Base-by-base conservation (phyloP, 192 early-diverging fungal genomes). In the Endogone sp. region DNA sequence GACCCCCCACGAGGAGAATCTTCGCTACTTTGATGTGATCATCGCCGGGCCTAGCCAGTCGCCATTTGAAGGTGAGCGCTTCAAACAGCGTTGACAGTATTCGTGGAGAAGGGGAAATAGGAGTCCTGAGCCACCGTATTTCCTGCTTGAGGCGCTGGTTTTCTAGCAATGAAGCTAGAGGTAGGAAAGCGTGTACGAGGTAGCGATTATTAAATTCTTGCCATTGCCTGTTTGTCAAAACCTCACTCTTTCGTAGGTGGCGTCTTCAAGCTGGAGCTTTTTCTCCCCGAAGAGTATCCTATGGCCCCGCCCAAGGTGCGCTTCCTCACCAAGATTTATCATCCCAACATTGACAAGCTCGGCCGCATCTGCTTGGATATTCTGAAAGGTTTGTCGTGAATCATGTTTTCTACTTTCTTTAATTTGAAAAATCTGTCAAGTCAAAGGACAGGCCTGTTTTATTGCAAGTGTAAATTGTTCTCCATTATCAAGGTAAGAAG, bases 221-320 rank as follows among this genome's bases (percentile, higher is more conserved):
- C 26, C 44, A 25, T 29, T 2, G 21, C 10, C 56, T 60, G 31
- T 37, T 62, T 27, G 2, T 68, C 27, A 82, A 63, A 63, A 23
- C 3, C 65, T 57, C 23, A 29, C 16, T n/a, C n/a, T n/a, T n/a
- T 21, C 56, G n/a, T 63, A 96, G 96, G 93, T 55, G 95, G 97
- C 21, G 78, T 83, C 25, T 99, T 99, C 78, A 93, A 90, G 71
- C 87, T 99, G 60, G 97, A 99, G 75, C 86, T 99, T 63, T 99
- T 95, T 74, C 80, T 99, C 69, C 95, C 97, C 65, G 95, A 97
- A 67, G 95, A 96, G 26, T 99, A 99, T 73, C 97, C 97, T 28
- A 99, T 99, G 97, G 89, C 90, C 2, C 94, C 97, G 56, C 97
- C 97, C 54, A 99, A 96, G 85, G 97, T 99, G 44, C 93, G 95